Evolutionary conservation across 768 basidiomycete species (phyloP), one percentile per base, ranked within the genome.

Genomic region (Serendipita sp.): DNA sequence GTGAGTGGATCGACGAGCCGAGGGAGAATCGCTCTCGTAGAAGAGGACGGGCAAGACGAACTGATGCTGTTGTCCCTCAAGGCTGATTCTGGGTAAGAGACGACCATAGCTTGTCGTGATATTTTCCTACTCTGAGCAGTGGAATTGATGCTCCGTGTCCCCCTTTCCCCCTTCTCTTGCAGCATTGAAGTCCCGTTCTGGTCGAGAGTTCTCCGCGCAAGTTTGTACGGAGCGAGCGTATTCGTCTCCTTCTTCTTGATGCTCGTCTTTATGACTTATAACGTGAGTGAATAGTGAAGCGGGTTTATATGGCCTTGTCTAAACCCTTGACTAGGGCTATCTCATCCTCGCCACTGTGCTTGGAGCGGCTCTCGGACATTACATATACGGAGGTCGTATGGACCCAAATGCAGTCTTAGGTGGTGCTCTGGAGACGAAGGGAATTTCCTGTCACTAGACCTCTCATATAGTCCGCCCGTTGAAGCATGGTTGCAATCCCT

Each of bases 241-340:
- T 85, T 86, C 72, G 73, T 91, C 65, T 88, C 88, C 40, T 88
- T 87, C 78, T 90, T 91, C 81, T 81, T 91, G 71, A 96, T 96
- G 92, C 77, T 96, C 65, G 84, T 95, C 44, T 93, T 91, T 74
- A 95, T 96, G 92, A 95, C 92, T 3, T 96, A 94, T 75, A 96
- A 96, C 68, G 90, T 91, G 65, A 70, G 88, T 27, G 34, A 13
- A 44, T 13, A 23, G 23, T 23, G 23, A 23, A 23, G 37, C 36
- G 6, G 58, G 13, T 64, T 3, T 1, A 3, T 13, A 45, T 13
- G 16, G 15, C 27, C 5, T 16, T 4, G 18, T 29, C 52, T 53
- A 11, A 53, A 13, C 5, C 23, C 27, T 44, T 29, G n/a, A 62
- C 34, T 68, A 93, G 91, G 91, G 87, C 37, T 95, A 92, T 69